A percentile compares a stretch with the other conserved stretches of the same genome.
Evolutionary conservation across 192 early-diverging fungal species (phyloP).

Genomic region (Coemansia sp.): DNA sequence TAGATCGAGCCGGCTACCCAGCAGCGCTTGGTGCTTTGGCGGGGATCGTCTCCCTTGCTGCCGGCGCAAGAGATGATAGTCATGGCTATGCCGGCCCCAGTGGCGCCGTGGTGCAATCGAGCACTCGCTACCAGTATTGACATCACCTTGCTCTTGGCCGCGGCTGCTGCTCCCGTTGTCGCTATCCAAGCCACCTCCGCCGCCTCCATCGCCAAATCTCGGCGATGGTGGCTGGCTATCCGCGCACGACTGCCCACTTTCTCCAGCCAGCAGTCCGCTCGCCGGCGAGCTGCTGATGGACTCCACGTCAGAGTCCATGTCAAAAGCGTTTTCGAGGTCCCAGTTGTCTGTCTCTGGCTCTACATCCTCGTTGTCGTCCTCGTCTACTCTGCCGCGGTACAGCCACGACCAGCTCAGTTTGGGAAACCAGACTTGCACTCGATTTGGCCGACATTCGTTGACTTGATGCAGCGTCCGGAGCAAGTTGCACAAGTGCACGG

Average conservation of each 20-base stretch:
- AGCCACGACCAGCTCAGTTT: slow-evolving; percentile 39
- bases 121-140: background rate
- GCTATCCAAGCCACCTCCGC: background rate
- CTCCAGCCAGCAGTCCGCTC: background rate
- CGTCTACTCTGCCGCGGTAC: slow-evolving; percentile 18
- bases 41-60: background rate
- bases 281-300: background rate
- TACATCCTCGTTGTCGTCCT: slow-evolving; percentile 23
- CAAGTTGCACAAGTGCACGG: slow-evolving; percentile 18
- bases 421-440: slow-evolving; percentile 43
- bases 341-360: slow-evolving; percentile 17
- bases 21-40: background rate
- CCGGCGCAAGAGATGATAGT: background rate
- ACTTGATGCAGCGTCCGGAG: slow-evolving; percentile 29
- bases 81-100: background rate
- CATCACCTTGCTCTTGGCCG: background rate
- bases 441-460: slow-evolving; percentile 11
- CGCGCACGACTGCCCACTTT: background rate
- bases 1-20: background rate
- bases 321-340: slow-evolving; percentile 38
- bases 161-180: background rate
- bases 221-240: background rate
- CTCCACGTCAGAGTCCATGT: background rate
- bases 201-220: background rate
- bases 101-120: background rate